phyloP scores from a whole-genome alignment of 352 stramenopile species.

The Pythium folliculosum region DNA sequence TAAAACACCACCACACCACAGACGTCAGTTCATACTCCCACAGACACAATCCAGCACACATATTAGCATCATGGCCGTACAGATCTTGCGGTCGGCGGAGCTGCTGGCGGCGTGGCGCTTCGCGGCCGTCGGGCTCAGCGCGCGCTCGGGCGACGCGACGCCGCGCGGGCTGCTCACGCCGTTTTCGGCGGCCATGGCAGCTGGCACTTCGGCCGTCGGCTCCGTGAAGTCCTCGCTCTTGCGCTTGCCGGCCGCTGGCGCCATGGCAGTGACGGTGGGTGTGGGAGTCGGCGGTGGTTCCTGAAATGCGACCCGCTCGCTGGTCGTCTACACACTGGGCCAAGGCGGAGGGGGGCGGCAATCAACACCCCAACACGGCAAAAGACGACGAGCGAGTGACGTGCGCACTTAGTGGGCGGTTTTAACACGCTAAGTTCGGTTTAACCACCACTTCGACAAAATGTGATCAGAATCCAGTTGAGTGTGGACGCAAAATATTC shows the following conservation, averaged over 20 bases:
- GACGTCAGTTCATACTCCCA: not conserved
- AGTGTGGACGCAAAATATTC: not conserved
- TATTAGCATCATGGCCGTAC: not conserved
- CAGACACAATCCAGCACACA: too few species aligned
- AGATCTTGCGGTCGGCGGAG: constrained; percentile 19
- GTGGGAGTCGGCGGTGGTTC: not conserved
- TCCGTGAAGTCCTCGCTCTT: constrained; percentile 29
- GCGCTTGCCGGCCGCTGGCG: constrained; percentile 24
- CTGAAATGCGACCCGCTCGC: not conserved
- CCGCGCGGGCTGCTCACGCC: constrained; percentile 1
- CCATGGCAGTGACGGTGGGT: not conserved
- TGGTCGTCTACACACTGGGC: not conserved
- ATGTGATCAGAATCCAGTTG: not conserved
- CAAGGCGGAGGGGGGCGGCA: not conserved
- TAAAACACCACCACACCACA: constrained; percentile 16
- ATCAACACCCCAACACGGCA: constrained; percentile 10
- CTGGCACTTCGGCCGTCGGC: not conserved
- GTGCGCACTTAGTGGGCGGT: constrained; percentile 3
- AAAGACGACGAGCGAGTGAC: constrained; percentile 1
- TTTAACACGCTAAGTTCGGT: constrained; percentile 2
- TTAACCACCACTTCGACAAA: not conserved
- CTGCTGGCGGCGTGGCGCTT: constrained; percentile 16
- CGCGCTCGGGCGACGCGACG: constrained; percentile 3
- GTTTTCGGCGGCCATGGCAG: not conserved
- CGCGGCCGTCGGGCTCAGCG: constrained; percentile 15